Evolutionary conservation across 2,329 filamentous ascomycete genomes (phyloP).

Genomic region (Talaromyces sp.): DNA sequence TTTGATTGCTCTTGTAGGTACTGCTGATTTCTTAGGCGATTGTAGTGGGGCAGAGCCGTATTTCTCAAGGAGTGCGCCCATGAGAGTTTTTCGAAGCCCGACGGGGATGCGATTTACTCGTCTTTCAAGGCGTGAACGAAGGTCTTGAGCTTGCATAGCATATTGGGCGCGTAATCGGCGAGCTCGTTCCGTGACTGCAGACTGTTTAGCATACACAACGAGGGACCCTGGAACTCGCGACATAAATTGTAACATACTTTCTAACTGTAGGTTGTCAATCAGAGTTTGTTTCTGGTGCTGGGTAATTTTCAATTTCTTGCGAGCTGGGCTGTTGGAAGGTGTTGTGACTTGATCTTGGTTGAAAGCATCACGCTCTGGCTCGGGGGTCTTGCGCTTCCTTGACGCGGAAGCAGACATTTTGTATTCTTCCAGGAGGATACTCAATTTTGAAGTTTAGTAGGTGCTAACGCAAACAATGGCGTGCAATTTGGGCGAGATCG

Average conservation of each 20-base stretch:
- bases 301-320: conserved; percentile 62
- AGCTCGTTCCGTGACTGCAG: conserved; percentile 76
- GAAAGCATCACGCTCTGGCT: conserved; percentile 30
- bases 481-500: neutral
- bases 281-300: conserved; percentile 76
- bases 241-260: conserved; percentile 58
- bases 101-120: conserved; percentile 88
- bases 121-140: conserved; percentile 83
- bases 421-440: neutral
- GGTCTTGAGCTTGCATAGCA: conserved; percentile 78
- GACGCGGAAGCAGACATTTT: conserved; percentile 36
- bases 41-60: conserved; percentile 32
- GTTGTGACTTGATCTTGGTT: conserved; percentile 50
- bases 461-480: too few species aligned
- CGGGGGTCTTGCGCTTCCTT: conserved; percentile 41
- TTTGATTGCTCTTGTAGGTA: conserved; percentile 30
- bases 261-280: conserved; percentile 84
- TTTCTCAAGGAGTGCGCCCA: conserved; percentile 71
- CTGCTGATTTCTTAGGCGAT: conserved; percentile 32
- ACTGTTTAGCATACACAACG: conserved; percentile 5
- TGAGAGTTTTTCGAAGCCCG: conserved; percentile 71
- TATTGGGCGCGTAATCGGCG: conserved; percentile 86
- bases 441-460: neutral
- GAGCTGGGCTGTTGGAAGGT: conserved; percentile 57
- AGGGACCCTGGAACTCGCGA: neutral